A percentile compares a stretch with the other conserved stretches of the same genome.
Evolutionary conservation across 768 basidiomycete genomes (phyloP).

Genomic region (Collybiopsis confluens): DNA sequence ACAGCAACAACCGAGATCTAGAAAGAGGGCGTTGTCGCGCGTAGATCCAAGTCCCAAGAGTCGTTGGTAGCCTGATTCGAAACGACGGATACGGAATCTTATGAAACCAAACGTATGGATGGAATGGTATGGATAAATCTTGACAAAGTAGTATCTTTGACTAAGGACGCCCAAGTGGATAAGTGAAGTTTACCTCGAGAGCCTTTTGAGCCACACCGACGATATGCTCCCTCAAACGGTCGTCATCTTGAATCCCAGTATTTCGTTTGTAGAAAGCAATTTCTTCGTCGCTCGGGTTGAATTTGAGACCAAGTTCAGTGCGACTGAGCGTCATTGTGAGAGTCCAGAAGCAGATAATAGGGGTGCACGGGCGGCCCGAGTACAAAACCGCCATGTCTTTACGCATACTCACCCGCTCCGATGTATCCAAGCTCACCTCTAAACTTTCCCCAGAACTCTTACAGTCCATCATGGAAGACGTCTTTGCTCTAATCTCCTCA

Average conservation of each 20-base stretch:
- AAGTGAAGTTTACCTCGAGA: too few species aligned
- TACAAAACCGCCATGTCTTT: slow-evolving; percentile 34
- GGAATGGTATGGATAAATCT: neutral
- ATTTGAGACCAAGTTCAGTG: too few species aligned
- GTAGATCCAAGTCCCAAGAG: slow-evolving; percentile 14
- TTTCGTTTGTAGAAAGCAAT: slow-evolving; percentile 15
- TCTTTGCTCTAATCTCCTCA: slow-evolving; percentile 47
- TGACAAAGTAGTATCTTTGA: neutral
- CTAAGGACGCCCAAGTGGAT: too few species aligned
- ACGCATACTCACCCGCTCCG: slow-evolving; percentile 55
- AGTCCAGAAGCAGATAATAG: too few species aligned
- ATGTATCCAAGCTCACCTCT: slow-evolving; percentile 49
- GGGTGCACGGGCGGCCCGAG: too few species aligned
- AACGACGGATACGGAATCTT: neutral
- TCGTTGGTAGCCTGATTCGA: neutral
- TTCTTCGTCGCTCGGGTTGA: slow-evolving; percentile 6
- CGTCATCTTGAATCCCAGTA: slow-evolving; percentile 17
- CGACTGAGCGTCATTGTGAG: too few species aligned
- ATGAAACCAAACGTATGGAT: neutral
- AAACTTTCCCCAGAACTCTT: slow-evolving; percentile 41
- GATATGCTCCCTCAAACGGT: slow-evolving; percentile 18
- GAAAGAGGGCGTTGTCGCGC: slow-evolving; percentile 16
- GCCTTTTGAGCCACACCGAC: slow-evolving; percentile 13
- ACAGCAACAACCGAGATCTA: slow-evolving; percentile 25
- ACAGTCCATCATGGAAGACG: slow-evolving; percentile 52